Conservation (phyloP, 352 stramenopile species). For the Phytophthora sojae region DNA sequence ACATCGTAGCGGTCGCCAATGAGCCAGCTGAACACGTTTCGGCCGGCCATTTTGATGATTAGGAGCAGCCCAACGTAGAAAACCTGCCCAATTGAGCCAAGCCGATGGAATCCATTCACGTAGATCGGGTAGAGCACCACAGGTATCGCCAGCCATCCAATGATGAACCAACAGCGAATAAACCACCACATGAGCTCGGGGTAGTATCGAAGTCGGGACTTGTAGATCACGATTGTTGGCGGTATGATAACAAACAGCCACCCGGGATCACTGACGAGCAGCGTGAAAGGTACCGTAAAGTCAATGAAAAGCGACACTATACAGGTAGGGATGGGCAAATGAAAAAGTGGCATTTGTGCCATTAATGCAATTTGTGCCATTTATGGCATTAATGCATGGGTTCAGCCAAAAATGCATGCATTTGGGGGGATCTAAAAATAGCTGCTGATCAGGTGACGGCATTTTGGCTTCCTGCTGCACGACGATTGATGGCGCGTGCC, state of each 20-base stretch:
- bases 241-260: not conserved
- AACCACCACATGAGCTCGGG: not conserved
- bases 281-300: not conserved
- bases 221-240: not conserved
- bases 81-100: not conserved
- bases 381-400: conserved; percentile 2
- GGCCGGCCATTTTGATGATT: not conserved
- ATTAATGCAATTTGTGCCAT: conserved; percentile 8
- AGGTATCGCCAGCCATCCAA: not conserved
- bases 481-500: not conserved
- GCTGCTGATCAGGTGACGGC: conserved; percentile 4
- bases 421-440: conserved; percentile 1
- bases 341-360: conserved; percentile 23
- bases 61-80: not conserved
- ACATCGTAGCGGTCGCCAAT: not conserved
- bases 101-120: not conserved
- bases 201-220: not conserved
- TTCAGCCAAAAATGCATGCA: conserved; percentile 4
- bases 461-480: not conserved
- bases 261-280: not conserved
- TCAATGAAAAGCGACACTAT: no score
- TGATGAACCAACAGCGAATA: not conserved
- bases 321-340: conserved; percentile 36
- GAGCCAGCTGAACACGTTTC: not conserved
- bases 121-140: not conserved